Base-by-base conservation (phyloP, 805 yeast genomes). In the Isabelozyma heimii region DNA sequence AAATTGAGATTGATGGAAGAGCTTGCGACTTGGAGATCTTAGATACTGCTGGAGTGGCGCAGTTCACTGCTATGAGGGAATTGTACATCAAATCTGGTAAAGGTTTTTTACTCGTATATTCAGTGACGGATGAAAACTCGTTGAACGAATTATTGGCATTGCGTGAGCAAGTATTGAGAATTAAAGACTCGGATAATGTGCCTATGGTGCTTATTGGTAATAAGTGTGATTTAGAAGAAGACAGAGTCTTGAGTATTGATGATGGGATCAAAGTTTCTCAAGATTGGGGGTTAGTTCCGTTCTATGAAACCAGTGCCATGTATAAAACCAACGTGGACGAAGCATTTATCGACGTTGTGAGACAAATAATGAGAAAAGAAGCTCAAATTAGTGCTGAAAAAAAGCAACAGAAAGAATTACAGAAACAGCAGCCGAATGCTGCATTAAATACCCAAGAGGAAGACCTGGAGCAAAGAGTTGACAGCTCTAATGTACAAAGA, bases 51-150 rank as follows among this genome's bases (percentile, higher is more conserved):
- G 85, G 85, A 28, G 83, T 81, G 28, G 84, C 97, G 17, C 97
- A 91, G 69, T 92, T 90, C 73, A 89, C 96, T 0, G 97, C 97
- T 8, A 90, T 92, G 97, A 74, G 97, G 55, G 97, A 91, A 62
- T 67, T 88, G 44, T 88, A 88, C 63, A 88, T 88, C 61, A 89
- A 89, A 57, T 84, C 90, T 43, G 97, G 97, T 9, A 88, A 87
- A 61, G 97, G 85, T 3, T 81, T 81, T 53, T 62, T 81, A 46
- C 66, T 81, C 48, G 85, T 81, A 17, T 81, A 81, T 55, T 80
- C 84, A 0, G 85, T 81, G 12, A 79, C 83, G 5, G 85, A 81
- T 61, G 80, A 77, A 47, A 78, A 76, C 62, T 81, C 97, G 4
- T 72, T 91, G 51, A 79, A 85, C 52, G 97, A 91, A 67, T 73